Conservation (phyloP, 83 land plant genomes). For the Diphasiastrum complanatum region DNA sequence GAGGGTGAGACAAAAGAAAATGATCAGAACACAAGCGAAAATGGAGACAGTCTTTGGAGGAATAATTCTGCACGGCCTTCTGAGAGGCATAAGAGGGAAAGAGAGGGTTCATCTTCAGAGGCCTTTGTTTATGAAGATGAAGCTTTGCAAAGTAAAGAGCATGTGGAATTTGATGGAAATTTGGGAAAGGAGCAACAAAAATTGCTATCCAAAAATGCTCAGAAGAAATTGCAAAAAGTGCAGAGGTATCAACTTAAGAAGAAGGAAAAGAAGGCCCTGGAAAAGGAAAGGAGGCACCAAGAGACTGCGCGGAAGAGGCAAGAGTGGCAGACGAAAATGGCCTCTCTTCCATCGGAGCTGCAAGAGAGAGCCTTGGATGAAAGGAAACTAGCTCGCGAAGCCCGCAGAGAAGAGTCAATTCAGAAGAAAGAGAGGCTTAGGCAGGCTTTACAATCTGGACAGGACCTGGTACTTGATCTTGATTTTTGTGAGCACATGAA, state of each 20-base stretch:
- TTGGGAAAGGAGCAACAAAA: too few species aligned
- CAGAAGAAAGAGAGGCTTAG: slow-evolving; percentile 43
- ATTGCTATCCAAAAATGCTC: slow-evolving; percentile 67
- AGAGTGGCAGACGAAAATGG: slow-evolving; percentile 72
- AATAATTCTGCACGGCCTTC: too few species aligned
- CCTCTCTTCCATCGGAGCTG: slow-evolving; percentile 47
- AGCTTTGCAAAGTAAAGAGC: too few species aligned
- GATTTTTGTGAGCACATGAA: slow-evolving; percentile 74
- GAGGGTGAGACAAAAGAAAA: too few species aligned
- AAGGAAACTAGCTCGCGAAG: slow-evolving; percentile 41
- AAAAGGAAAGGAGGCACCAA: slow-evolving; percentile 45
- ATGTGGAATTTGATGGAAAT: too few species aligned
- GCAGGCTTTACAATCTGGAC: slow-evolving; percentile 53
- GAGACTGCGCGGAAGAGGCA: slow-evolving; percentile 50
- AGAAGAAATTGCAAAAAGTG: slow-evolving; percentile 65
- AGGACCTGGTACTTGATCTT: slow-evolving; percentile 76
- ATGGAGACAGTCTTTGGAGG: too few species aligned
- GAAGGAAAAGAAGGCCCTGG: slow-evolving; percentile 49
- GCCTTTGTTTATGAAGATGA: too few species aligned
- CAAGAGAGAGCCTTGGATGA: slow-evolving; percentile 38
- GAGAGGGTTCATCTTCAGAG: too few species aligned
- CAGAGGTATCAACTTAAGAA: slow-evolving; percentile 53
- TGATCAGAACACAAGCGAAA: too few species aligned
- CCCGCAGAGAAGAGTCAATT: slow-evolving; percentile 21
- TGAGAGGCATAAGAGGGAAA: too few species aligned